Evolutionary conservation across 176 grass and related monocot species (phyloP).

Genomic region (Sorghum bicolor): DNA sequence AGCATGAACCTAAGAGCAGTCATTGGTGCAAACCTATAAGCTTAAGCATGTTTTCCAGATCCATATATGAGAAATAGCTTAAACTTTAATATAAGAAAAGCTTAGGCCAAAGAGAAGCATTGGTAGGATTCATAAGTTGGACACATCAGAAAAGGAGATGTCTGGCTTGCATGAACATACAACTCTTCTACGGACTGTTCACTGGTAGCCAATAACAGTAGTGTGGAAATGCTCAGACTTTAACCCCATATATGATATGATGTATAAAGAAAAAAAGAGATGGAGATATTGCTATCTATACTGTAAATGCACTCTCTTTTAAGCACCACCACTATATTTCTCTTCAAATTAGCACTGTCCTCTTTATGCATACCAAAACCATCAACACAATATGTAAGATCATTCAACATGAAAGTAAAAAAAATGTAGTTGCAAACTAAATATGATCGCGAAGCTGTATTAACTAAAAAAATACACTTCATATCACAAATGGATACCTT

Average conservation of each 20-base stretch:
- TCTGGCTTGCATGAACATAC: neutral
- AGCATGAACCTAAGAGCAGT: neutral
- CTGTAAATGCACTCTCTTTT: neutral
- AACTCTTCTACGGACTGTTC: slow-evolving; percentile 3
- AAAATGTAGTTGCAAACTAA: neutral
- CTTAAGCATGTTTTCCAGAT: neutral
- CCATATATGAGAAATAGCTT: neutral
- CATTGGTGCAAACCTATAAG: neutral
- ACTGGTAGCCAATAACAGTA: neutral
- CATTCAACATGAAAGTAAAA: neutral
- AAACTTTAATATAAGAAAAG: neutral
- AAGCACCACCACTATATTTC: neutral
- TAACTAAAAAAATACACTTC: slow-evolving; percentile 21
- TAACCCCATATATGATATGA: neutral
- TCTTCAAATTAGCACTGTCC: neutral
- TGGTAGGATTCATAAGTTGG: slow-evolving; percentile 11
- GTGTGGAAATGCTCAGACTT: neutral
- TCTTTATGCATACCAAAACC: neutral
- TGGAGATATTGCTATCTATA: neutral
- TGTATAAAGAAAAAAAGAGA: slow-evolving; percentile 4
- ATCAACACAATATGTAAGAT: neutral
- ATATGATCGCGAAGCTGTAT: neutral
- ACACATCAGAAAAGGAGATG: slow-evolving; percentile 3
- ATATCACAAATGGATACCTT: slow-evolving; percentile 35
- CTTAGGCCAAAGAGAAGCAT: neutral